These are phyloP conservation scores for Thinopyrum elongatum DNA, from an alignment of 176 grass and related monocot genomes.

Conservation along the genomic window DNA sequence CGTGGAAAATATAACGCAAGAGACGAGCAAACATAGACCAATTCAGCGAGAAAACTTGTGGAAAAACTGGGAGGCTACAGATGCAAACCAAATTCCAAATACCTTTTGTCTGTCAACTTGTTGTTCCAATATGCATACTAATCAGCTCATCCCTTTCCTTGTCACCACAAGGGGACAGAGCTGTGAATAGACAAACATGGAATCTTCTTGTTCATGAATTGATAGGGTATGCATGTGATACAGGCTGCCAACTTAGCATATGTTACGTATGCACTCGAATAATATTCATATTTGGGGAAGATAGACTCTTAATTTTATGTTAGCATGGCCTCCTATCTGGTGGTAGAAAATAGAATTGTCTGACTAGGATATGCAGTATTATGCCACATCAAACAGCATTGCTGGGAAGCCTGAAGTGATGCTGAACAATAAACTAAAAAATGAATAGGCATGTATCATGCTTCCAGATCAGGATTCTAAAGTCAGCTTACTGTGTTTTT, in stretches of 20 bases:
- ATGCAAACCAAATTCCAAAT: constrained; percentile 27
- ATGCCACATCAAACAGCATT: not conserved
- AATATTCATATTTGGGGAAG: constrained; percentile 12
- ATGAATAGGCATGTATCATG: not conserved
- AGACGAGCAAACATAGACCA: not conserved
- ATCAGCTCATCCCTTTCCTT: constrained; percentile 30
- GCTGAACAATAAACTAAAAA: not conserved
- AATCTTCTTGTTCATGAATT: not conserved
- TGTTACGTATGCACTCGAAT: not conserved
- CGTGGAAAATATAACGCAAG: constrained; percentile 34
- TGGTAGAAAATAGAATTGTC: not conserved
- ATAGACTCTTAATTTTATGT: not conserved
- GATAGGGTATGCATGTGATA: constrained; percentile 1
- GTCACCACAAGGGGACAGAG: constrained; percentile 1
- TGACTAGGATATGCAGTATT: not conserved
- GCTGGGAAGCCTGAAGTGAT: not conserved
- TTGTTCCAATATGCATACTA: constrained; percentile 9
- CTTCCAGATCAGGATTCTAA: not conserved
- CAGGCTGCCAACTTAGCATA: not conserved
- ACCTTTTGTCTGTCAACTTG: constrained; percentile 16
- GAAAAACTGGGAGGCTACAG: constrained; percentile 29
- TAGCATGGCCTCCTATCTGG: not conserved
- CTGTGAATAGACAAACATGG: constrained; percentile 5
- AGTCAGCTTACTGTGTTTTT: not conserved
- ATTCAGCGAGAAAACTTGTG: constrained; percentile 27